These are phyloP conservation scores for Fusarium pininemorale DNA, from an alignment of 2,329 filamentous ascomycete genomes.

Conservation along the genomic window DNA sequence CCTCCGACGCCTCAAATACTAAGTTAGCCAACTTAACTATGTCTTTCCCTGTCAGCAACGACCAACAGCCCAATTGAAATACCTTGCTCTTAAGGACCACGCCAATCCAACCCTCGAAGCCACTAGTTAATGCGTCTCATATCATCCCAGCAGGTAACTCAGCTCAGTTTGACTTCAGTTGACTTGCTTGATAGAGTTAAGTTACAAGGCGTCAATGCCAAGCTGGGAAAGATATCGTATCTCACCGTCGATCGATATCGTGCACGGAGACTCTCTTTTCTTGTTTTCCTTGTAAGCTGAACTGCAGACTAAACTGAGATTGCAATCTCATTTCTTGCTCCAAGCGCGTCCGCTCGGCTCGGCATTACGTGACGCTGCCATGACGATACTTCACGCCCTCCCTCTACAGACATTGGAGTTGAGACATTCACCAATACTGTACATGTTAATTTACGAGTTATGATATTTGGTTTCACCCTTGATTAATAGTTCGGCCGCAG, in stretches of 20 bases:
- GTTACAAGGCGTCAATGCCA: neutral
- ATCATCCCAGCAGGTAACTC: slow-evolving; percentile 29
- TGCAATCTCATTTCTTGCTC: slow-evolving; percentile 12
- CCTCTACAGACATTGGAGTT: slow-evolving; percentile 1
- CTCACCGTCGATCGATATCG: slow-evolving; percentile 24
- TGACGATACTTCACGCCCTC: slow-evolving; percentile 33
- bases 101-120: slow-evolving; percentile 20
- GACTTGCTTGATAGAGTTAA: slow-evolving; percentile 4
- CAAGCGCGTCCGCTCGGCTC: slow-evolving; percentile 21
- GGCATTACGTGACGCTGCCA: slow-evolving; percentile 35
- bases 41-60: slow-evolving; percentile 16
- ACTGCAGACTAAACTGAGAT: slow-evolving; percentile 8
- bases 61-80: slow-evolving; percentile 14
- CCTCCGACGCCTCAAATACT: slow-evolving; percentile 35
- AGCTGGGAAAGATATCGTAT: slow-evolving; percentile 14
- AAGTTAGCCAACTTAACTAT: neutral
- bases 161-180: neutral
- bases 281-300: slow-evolving; percentile 8
- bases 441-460: neutral
- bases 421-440: slow-evolving; percentile 17
- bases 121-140: slow-evolving; percentile 42
- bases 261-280: slow-evolving; percentile 18
- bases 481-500: neutral
- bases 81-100: slow-evolving; percentile 10
- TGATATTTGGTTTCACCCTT: neutral